A percentile compares a stretch with the other conserved stretches of the same genome.
phyloP scores from a whole-genome alignment of 495 filamentous ascomycete genomes.

The Aspergillus mulundensis region DNA sequence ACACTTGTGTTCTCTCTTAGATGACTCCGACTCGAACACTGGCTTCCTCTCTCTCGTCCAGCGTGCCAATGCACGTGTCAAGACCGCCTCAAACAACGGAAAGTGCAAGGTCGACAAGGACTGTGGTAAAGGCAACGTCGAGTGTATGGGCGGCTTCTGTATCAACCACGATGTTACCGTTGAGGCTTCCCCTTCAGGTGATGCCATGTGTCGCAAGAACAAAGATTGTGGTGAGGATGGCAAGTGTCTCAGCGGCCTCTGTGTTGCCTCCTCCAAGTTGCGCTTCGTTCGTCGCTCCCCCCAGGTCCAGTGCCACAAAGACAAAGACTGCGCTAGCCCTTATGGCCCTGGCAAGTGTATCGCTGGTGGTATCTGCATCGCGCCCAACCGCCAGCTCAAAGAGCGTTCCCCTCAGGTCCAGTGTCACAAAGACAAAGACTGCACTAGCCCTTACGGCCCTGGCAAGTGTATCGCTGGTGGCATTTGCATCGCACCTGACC shows the following conservation, averaged over 20 bases:
- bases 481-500: constrained; percentile 3
- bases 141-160: neutral
- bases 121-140: neutral
- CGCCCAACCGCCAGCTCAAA: neutral
- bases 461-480: constrained; percentile 2
- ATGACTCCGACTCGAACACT: neutral
- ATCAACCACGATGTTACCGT: neutral
- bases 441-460: neutral
- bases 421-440: constrained; percentile 1
- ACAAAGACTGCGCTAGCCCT: neutral
- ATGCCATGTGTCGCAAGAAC: neutral
- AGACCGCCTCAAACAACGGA: neutral
- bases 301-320: constrained; percentile 1
- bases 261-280: neutral
- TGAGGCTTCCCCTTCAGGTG: neutral
- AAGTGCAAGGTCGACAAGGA: neutral
- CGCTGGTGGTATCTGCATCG: constrained; percentile 6
- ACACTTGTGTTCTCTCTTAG: neutral
- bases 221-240: neutral
- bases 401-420: neutral
- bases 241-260: neutral
- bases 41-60: neutral
- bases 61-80: neutral
- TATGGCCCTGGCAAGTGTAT: neutral
- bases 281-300: neutral